Base-by-base conservation (phyloP, 139 green algal species). In the Tetradesmus obliquus region DNA sequence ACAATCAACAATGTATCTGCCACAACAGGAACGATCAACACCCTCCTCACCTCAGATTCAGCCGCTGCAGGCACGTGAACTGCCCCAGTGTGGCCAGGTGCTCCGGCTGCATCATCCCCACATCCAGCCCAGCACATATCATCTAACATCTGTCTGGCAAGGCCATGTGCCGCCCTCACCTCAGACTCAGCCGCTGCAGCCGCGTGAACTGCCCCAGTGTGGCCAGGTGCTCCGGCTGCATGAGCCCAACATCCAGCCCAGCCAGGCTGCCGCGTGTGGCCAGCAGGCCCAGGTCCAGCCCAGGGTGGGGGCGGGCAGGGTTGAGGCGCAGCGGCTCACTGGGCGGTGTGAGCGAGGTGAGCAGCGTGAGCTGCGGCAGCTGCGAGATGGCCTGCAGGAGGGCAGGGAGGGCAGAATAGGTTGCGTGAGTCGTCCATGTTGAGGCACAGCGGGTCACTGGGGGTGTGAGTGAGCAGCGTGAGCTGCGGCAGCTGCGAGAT, bases 151-250 rank as follows among this genome's bases (percentile, higher is more conserved):
- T 72, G 62, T 12, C 62, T 72, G 13, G 62, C 62, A 20, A 20
- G 62, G 10, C 10, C 13, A 15, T 55, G 3, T 55, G 3, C 3
- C 22, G 22, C 55, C 15, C 86, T 55, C 20, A 90, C 86, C 86
- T 83, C 69, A 90, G 53, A 12, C 55, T 72, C 51, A 90, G 53
- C 51, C 51, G 60, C 71, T 83, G 53, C 53, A 90, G 53, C 20
- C 22, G 8, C 3, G 53, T 84, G 55, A 90, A 83, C 60, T 90
- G 86, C 86, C 71, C 86, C 1, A 90, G 51, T 7, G 53, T 72
- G 32, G 86, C 86, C 86, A 90, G 55, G 20, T 90, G 86, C 86
- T 90, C 86, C 6, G 86, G 86, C 71, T 84, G 86, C 86, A 90
- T 71, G 1, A 90, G 55, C 15, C 55, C 86, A 15, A 84, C 86